Evolutionary conservation across 1,139 yeast species (phyloP), one percentile per base, ranked within the genome.

Genomic region (Candida sanyaensis): DNA sequence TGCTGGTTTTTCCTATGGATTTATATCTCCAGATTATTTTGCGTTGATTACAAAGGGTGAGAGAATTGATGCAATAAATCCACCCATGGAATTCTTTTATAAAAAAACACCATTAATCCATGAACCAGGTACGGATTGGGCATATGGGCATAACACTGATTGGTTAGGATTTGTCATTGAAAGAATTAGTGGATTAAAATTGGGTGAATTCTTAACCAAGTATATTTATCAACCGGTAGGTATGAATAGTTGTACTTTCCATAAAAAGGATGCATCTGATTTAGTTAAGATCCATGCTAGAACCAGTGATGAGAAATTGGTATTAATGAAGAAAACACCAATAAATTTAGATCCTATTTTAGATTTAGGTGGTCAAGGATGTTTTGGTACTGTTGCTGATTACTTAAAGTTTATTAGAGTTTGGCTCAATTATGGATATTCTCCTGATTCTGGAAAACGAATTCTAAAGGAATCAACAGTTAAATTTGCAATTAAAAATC

Each of bases 51-150:
- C 56, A 42, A 60, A 54, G 40, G 58, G 57, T 44, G 60, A 56
- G 54, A 54, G 57, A 24, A 49, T 56, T 13, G 62, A 63, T 49
- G 58, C 62, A 1, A 43, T 61, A 11, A 55, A 58, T 13, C 73
- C 76, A 1, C 54, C 64, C 4, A 49, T 50, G 46, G 63, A 60
- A 17, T 60, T 63, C 30, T 72, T 71, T 50, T 50, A 61, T 37
- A 57, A 61, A 3, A 61, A 65, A 50, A 62, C 62, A 45, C 85
- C 85, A 0, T 65, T 81, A 44, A 49, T 71, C 3, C 70, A 67
- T 48, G 84, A 81, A 55, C 86, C 86, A 1, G 86, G 86, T 1
- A 61, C 78, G 0, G 55, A 62, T 8, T 81, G 81, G 77, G 59
- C 61, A 45, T 81, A 81, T 57, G 86, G 86, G 13, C 71, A 71